Percentiles rank a stretch among this genome's conserved stretches.
Conservation (phyloP, 75 land plant species). For the Pinus albicaulis region DNA sequence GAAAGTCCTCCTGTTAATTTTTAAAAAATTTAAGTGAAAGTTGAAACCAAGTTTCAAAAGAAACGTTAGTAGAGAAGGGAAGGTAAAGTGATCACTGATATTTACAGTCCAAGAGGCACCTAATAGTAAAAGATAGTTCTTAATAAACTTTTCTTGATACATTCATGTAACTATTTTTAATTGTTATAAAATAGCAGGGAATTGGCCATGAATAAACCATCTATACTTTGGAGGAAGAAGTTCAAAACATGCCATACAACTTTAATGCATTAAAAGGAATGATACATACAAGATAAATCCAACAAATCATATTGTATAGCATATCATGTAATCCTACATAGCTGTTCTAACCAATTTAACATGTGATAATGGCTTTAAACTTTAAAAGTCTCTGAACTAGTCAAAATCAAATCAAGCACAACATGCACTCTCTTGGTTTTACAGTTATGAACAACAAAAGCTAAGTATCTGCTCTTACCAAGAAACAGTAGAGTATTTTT, state of each 20-base stretch:
- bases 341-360: background rate
- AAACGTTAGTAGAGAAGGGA: background rate
- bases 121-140: too few species aligned
- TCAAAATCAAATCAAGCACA: background rate
- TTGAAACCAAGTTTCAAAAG: background rate
- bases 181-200: too few species aligned
- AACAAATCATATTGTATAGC: background rate
- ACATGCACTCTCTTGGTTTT: background rate
- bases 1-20: conserved; percentile 70
- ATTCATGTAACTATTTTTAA: too few species aligned
- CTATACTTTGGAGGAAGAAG: background rate
- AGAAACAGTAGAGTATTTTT: background rate
- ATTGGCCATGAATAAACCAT: too few species aligned
- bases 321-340: background rate
- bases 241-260: background rate
- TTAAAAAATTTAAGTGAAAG: background rate
- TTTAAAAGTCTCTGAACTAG: background rate
- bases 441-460: background rate
- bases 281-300: too few species aligned
- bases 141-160: too few species aligned
- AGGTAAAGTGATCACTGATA: background rate
- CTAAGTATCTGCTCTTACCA: background rate
- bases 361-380: background rate
- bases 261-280: too few species aligned
- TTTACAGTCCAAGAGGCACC: too few species aligned